Base-by-base conservation (phyloP, 2,329 filamentous ascomycete genomes). In the Graphilbum fragrans region DNA sequence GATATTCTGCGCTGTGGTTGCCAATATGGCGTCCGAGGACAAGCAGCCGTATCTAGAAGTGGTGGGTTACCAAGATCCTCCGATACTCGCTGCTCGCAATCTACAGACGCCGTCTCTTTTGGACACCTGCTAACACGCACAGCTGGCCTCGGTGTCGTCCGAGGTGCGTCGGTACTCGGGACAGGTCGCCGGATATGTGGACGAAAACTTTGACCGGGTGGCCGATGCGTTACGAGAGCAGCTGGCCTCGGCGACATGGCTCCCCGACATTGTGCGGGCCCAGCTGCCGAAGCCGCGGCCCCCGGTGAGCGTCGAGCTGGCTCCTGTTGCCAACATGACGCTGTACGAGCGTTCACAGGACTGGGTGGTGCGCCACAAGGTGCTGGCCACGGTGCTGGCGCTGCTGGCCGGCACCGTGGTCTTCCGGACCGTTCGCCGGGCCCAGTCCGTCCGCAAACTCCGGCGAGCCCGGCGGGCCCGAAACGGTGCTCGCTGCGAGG, bases 401-500 rank as follows among this genome's bases (percentile, higher is more conserved):
- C 69, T 87, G 4, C 79, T 82, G 47, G 65, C 83, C 39, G 78
- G 84, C 36, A 82, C 83, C n/a, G 59, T 68, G 17, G 63, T 66
- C 19, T 79, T 74, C 57, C 64, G 64, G 44, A 61, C 62, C 21
- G 70, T 74, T 47, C 61, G 62, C 44, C 66, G 57, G 41, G 67
- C 60, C 42, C 68, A 77, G 43, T 74, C 75, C 45, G 67, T 72
- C 41, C 77, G 74, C 45, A 83, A 79, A 57, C 72, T 72, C 41
- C 75, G 90, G 49, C 76, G 86, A 47, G 92, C 88, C 11, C 80
- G 72, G 61, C 77, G 83, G 42, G 84, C 86, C 3, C 71, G 73
- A 38, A 94, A 86, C 62, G 92, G 92, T 20, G 86, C 85, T 4
- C 74, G 92, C 41, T 78, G 81, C 48, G 92, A 98, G 60, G 90